Conservation (phyloP, 805 yeast species). For the Barnettozyma pratensis region DNA sequence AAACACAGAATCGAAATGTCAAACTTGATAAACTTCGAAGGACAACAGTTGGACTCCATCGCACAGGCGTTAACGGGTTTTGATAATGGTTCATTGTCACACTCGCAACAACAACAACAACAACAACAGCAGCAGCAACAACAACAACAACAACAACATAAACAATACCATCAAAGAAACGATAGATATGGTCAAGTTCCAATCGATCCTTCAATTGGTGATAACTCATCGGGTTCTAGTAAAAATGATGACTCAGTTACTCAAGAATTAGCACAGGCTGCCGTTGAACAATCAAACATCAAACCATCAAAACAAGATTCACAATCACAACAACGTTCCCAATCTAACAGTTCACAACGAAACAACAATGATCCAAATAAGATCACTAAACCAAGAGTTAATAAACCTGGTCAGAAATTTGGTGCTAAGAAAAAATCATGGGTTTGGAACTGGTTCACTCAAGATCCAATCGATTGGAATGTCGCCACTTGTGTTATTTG, state of each 20-base stretch:
- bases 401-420: constrained; percentile 50
- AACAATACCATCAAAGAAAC: neutral
- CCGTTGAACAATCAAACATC: constrained; percentile 17
- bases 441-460: constrained; percentile 61
- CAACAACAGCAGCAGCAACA: constrained; percentile 13
- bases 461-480: constrained; percentile 42
- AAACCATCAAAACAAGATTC: constrained; percentile 2
- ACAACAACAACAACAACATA: constrained; percentile 6
- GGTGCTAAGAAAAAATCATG: constrained; percentile 60
- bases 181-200: constrained; percentile 15
- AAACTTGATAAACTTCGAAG: constrained; percentile 11
- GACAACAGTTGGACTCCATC: constrained; percentile 12
- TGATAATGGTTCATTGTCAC: constrained; percentile 8
- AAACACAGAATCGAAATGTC: constrained; percentile 4
- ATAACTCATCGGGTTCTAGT: constrained; percentile 11
- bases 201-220: constrained; percentile 23
- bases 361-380: constrained; percentile 5
- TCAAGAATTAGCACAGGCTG: constrained; percentile 20
- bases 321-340: neutral
- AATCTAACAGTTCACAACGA: neutral
- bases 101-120: constrained; percentile 12
- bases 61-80: constrained; percentile 15
- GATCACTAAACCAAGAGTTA: constrained; percentile 25
- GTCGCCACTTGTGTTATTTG: constrained; percentile 52
- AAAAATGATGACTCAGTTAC: constrained; percentile 3